Evolutionary conservation across 1,139 yeast genomes (phyloP).

Genomic region (Pichia inconspicua): DNA sequence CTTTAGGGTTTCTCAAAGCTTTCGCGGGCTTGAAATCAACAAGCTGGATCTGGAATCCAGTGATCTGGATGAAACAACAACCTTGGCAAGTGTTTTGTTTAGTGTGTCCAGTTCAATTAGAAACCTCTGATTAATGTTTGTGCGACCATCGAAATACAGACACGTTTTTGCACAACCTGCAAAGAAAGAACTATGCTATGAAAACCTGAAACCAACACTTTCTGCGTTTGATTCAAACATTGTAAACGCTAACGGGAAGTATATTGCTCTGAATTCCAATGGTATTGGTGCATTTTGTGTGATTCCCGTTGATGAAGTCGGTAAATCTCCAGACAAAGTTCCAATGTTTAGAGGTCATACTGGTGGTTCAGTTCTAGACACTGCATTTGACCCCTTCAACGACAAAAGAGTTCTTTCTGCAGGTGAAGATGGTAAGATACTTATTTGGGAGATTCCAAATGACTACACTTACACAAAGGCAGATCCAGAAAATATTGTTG

Average conservation of each 20-base stretch:
- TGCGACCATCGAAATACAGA: slow-evolving; percentile 92
- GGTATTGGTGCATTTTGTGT: slow-evolving; percentile 98
- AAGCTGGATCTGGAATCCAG: too few relatives aligned
- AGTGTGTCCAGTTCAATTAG: too few relatives aligned
- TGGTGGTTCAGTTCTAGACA: slow-evolving; percentile 91
- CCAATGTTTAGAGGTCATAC: slow-evolving; percentile 94
- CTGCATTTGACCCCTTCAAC: slow-evolving; percentile 89
- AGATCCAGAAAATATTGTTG: slow-evolving; percentile 57
- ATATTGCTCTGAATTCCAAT: slow-evolving; percentile 74
- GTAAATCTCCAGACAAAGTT: slow-evolving; percentile 91
- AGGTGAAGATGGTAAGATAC: slow-evolving; percentile 86
- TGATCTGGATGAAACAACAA: too few relatives aligned
- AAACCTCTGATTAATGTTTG: slow-evolving; percentile 45
- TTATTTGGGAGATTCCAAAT: slow-evolving; percentile 80
- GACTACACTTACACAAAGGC: slow-evolving; percentile 63
- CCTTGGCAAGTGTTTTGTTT: too few relatives aligned
- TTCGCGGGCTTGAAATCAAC: too few relatives aligned
- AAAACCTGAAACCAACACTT: slow-evolving; percentile 74
- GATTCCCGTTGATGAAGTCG: slow-evolving; percentile 75
- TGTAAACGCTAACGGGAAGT: slow-evolving; percentile 77
- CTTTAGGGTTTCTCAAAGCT: too few relatives aligned
- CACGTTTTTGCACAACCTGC: slow-evolving; percentile 92
- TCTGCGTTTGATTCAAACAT: slow-evolving; percentile 96
- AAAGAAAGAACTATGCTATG: slow-evolving; percentile 82
- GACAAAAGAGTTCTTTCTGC: slow-evolving; percentile 69